Evolutionary conservation across 805 yeast species (phyloP).

Genomic region (Metschnikowia lunata): DNA sequence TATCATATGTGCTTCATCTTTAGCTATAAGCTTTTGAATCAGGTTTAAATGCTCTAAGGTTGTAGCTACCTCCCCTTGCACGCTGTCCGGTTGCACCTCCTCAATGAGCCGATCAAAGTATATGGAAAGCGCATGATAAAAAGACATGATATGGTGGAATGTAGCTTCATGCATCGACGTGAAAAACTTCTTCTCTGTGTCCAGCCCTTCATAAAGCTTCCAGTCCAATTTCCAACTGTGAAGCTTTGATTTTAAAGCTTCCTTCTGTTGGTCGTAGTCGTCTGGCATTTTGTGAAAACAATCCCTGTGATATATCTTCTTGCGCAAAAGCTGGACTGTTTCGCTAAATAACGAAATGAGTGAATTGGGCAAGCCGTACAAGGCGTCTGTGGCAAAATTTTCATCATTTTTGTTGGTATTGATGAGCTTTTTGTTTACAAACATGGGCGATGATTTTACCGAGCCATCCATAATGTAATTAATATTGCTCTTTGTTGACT

Average conservation of each 20-base stretch:
- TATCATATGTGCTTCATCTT: constrained; percentile 54
- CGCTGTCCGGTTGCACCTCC: constrained; percentile 47
- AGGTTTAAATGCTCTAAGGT: constrained; percentile 62
- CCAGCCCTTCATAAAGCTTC: constrained; percentile 40
- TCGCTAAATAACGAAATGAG: constrained; percentile 68
- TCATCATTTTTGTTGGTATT: constrained; percentile 50
- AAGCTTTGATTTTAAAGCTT: constrained; percentile 42
- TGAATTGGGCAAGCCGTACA: constrained; percentile 83
- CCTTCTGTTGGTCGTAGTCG: constrained; percentile 24
- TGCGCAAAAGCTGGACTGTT: constrained; percentile 61
- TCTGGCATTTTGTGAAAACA: constrained; percentile 26
- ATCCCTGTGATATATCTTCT: constrained; percentile 50
- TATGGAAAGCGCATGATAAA: constrained; percentile 65
- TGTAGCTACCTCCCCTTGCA: constrained; percentile 59
- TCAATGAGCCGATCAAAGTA: constrained; percentile 66
- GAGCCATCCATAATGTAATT: constrained; percentile 18
- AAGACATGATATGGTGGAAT: constrained; percentile 75
- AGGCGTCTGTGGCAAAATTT: constrained; percentile 68
- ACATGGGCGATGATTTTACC: constrained; percentile 31
- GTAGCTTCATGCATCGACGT: constrained; percentile 65
- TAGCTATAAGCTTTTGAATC: constrained; percentile 53
- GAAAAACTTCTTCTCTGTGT: constrained; percentile 29
- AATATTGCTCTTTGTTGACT: constrained; percentile 14
- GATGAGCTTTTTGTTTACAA: constrained; percentile 39
- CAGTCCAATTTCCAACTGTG: constrained; percentile 73